Base-by-base conservation (phyloP, 2,329 filamentous ascomycete genomes). In the Beauveria australis region DNA sequence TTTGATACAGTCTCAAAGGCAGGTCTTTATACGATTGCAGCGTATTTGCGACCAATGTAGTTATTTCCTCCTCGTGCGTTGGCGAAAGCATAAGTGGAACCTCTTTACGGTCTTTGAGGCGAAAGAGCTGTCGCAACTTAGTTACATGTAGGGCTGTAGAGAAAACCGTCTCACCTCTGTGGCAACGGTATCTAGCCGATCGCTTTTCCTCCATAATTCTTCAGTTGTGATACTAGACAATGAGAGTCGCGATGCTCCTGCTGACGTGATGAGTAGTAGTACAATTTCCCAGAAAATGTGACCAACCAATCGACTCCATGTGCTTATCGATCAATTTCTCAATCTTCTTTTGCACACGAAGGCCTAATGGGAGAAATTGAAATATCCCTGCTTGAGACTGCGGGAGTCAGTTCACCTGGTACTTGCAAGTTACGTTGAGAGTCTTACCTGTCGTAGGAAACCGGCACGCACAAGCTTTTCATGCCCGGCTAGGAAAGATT, bases 41-140 rank as follows among this genome's bases (percentile, higher is more conserved):
- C 18, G 87, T 82, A 60, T 81, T 82, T 4, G 85, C 84, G 1
- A 97, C 89, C 2, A 99, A 78, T 0, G 81, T 78, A 0, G 94
- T 99, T 66, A 99, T 94, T 71, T 99, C 94, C 72, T 99, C 94
- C 70, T 99, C 94, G 64, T 99, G 94, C 0, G 94, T 99, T 1
- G 94, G 94, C 1, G 92, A 88, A 4, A 99, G 81, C 33, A 99
- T 80, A 63, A 90, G 90, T 4, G 82, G 79, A 1, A 82, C 78
- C 7, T 89, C 83, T 72, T 89, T 94, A 60, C 94, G 85, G 73
- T 97, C 94, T 49, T 81, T 75, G 52, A 97, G 83, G 47, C 83
- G 85, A 66, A 97, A 93, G 22, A 97, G 81, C 87, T 94, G 67
- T 12, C 5, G 51, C 33, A 48, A 19, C 58, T 74, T 49, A 74